Evolutionary conservation across 2,329 filamentous ascomycete species (phyloP).

Genomic region (Periconia digitata): DNA sequence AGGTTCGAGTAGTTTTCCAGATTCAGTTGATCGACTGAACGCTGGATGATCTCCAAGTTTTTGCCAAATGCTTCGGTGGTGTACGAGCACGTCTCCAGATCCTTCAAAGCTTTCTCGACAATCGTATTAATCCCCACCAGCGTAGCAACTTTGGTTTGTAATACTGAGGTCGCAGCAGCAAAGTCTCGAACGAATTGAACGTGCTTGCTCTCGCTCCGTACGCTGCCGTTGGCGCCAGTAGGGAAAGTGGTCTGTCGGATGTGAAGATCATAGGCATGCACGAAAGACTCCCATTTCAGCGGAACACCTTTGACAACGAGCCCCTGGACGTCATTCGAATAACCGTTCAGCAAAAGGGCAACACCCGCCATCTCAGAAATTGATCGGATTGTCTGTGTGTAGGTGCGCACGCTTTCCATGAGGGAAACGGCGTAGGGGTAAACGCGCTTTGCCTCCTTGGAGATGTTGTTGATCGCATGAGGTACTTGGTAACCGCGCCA

Average conservation of each 20-base stretch:
- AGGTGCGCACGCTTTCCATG: constrained; percentile 97
- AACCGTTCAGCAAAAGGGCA: constrained; percentile 82
- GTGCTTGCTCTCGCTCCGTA: constrained; percentile 78
- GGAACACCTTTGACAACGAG: constrained; percentile 86
- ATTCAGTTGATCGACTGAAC: constrained; percentile 92
- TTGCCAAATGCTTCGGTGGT: constrained; percentile 76
- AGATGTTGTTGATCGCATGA: constrained; percentile 90
- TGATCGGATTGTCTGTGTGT: constrained; percentile 82
- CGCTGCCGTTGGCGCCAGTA: constrained; percentile 61
- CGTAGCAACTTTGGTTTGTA: constrained; percentile 84
- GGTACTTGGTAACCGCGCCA: constrained; percentile 96
- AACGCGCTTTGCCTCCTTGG: constrained; percentile 97
- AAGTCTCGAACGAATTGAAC: constrained; percentile 96
- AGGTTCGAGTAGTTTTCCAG: constrained; percentile 95
- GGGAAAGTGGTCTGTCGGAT: constrained; percentile 65
- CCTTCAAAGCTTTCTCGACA: constrained; percentile 76
- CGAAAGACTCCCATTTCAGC: constrained; percentile 95
- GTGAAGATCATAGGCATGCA: constrained; percentile 93
- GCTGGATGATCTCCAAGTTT: constrained; percentile 82
- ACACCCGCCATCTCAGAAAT: constrained; percentile 87
- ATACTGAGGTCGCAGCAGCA: constrained; percentile 78
- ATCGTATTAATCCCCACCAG: constrained; percentile 78
- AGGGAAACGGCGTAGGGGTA: constrained; percentile 97
- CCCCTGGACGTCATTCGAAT: constrained; percentile 84
- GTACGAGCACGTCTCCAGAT: constrained; percentile 84